Evolutionary conservation across 495 filamentous ascomycete genomes (phyloP).

Genomic region (Neurospora tetraspora): DNA sequence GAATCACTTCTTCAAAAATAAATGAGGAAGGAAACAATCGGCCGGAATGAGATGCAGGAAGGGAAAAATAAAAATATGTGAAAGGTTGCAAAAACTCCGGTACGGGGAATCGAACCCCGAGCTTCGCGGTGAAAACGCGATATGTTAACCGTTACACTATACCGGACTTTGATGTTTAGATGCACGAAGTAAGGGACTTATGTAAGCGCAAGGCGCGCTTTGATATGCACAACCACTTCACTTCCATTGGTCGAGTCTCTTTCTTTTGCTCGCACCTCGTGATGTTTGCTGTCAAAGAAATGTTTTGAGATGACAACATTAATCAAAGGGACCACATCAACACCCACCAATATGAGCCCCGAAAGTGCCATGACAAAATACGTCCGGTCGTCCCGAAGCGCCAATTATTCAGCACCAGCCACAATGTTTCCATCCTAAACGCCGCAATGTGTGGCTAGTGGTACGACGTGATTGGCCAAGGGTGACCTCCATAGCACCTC

Average conservation of each 20-base stretch:
- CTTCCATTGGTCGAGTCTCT: neutral
- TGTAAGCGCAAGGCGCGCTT: neutral
- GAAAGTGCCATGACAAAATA: neutral
- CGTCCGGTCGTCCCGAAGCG: neutral
- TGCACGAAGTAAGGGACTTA: neutral
- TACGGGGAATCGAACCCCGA: conserved; percentile 44
- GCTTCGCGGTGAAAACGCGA: conserved; percentile 42
- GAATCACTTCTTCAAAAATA: neutral
- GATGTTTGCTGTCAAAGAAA: neutral
- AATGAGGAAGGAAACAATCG: neutral
- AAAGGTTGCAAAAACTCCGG: conserved; percentile 19
- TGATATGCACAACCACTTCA: neutral
- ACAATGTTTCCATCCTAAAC: neutral
- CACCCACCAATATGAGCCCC: neutral
- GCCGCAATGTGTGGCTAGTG: neutral
- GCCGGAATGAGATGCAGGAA: neutral
- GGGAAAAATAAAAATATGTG: neutral
- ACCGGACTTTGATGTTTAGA: conserved; percentile 16
- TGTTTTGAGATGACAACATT: neutral
- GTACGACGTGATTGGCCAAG: neutral
- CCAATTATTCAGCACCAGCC: neutral
- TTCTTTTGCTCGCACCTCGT: neutral
- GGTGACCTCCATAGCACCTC: neutral
- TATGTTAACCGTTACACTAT: conserved; percentile 42
- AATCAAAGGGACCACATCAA: neutral